Conservation (phyloP, 2,329 filamentous ascomycete species). For the Macrophomina tecta region DNA sequence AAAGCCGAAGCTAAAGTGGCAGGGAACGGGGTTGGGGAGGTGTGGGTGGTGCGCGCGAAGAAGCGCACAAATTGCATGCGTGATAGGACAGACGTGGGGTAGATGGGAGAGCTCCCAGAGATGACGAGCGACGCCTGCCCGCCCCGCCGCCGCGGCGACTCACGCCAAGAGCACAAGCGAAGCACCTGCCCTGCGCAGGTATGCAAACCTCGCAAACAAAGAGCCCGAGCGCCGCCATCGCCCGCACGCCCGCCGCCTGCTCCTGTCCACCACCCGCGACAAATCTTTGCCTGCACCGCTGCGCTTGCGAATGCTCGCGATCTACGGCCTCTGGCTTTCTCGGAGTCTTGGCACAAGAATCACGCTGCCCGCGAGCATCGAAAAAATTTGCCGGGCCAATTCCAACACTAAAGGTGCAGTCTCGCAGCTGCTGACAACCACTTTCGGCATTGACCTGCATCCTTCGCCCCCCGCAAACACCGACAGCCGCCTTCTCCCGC, state of each 20-base stretch:
- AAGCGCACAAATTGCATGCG: slow-evolving; percentile 42
- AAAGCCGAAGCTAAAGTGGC: slow-evolving; percentile 34
- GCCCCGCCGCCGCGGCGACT: neutral
- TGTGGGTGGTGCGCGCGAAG: slow-evolving; percentile 38
- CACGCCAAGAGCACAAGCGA: neutral
- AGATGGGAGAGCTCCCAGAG: slow-evolving; percentile 1
- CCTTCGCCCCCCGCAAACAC: slow-evolving; percentile 9
- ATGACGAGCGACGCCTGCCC: slow-evolving; percentile 16
- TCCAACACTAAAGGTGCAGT: neutral
- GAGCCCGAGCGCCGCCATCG: slow-evolving; percentile 1
- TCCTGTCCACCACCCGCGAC: slow-evolving; percentile 20
- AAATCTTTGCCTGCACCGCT: slow-evolving; percentile 11
- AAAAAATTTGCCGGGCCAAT: slow-evolving; percentile 10
- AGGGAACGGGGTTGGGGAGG: slow-evolving; percentile 33
- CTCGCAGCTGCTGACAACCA: slow-evolving; percentile 14
- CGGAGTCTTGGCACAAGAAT: neutral
- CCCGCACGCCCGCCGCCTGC: slow-evolving; percentile 20
- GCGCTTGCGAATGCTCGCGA: slow-evolving; percentile 2
- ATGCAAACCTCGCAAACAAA: slow-evolving; percentile 16
- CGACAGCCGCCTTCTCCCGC: neutral
- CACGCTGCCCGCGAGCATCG: neutral
- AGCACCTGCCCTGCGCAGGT: neutral
- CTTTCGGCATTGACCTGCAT: slow-evolving; percentile 21
- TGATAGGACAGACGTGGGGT: slow-evolving; percentile 7
- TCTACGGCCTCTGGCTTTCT: neutral